phyloP scores from a whole-genome alignment of 257 asterid genomes.

The Salvia miltiorrhiza region DNA sequence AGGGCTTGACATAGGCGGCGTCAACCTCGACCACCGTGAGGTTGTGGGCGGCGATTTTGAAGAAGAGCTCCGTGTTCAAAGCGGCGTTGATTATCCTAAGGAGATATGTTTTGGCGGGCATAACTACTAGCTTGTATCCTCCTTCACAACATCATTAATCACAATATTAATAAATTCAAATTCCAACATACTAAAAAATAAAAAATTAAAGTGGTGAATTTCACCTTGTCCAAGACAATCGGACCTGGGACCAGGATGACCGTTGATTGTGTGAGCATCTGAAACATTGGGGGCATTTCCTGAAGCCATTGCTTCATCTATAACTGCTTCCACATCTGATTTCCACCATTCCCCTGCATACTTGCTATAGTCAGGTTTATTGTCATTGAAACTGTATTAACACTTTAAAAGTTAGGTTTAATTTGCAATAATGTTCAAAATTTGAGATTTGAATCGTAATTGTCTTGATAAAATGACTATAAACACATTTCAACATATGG shows the following conservation, averaged over 20 bases:
- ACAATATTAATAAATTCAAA: not conserved
- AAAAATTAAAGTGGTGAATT: not conserved
- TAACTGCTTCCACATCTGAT: constrained; percentile 54
- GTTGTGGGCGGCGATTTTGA: constrained; percentile 26
- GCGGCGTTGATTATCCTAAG: constrained; percentile 30
- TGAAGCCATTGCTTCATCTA: constrained; percentile 39
- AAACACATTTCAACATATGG: too few relatives aligned
- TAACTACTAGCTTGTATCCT: constrained; percentile 11
- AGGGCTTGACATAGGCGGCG: constrained; percentile 41
- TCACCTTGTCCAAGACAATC: constrained; percentile 30
- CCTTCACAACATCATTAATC: not conserved
- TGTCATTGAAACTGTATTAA: too few relatives aligned
- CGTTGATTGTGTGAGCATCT: constrained; percentile 63
- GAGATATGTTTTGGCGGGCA: constrained; percentile 22
- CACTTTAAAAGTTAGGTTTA: too few relatives aligned
- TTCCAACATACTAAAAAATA: not conserved
- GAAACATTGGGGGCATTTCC: constrained; percentile 58
- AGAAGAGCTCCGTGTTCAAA: constrained; percentile 32
- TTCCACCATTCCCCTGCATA: constrained; percentile 67
- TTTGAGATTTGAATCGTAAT: too few relatives aligned
- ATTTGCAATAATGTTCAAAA: too few relatives aligned
- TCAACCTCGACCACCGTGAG: constrained; percentile 34
- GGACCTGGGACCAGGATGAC: constrained; percentile 40
- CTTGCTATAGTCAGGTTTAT: too few relatives aligned
- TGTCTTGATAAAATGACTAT: too few relatives aligned